phyloP scores from a whole-genome alignment of 1,284 basidiomycete genomes.

The Trichosporon faecale region DNA sequence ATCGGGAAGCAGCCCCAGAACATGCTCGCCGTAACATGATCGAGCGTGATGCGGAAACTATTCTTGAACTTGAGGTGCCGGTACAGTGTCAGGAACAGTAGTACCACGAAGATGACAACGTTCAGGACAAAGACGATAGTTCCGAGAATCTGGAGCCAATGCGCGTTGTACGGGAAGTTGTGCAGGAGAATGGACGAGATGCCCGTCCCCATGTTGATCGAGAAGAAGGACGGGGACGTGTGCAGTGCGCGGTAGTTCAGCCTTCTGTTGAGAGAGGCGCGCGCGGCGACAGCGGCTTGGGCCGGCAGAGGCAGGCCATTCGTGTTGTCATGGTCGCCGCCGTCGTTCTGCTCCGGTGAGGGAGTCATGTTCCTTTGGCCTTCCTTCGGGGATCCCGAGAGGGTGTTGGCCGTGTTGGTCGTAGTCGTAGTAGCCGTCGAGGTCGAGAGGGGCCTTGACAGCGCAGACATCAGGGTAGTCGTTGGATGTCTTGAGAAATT shows the following conservation, averaged over 20 bases:
- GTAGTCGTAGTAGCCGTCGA: background rate
- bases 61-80: conserved; percentile 62
- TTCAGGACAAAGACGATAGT: conserved; percentile 65
- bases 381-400: background rate
- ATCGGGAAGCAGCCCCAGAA: conserved; percentile 69
- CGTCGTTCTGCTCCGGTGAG: background rate
- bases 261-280: background rate
- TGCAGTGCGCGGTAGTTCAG: conserved; percentile 26
- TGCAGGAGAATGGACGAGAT: conserved; percentile 54
- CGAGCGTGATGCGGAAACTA: conserved; percentile 60
- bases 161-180: conserved; percentile 53
- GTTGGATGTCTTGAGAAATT: background rate
- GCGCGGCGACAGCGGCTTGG: background rate
- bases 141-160: conserved; percentile 49
- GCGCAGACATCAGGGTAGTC: background rate
- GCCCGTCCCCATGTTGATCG: conserved; percentile 55
- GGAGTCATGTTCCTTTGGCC: background rate
- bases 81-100: conserved; percentile 55
- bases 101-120: conserved; percentile 61
- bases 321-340: no score
- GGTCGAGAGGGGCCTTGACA: background rate
- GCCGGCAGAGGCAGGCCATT: background rate
- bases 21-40: conserved; percentile 64
- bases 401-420: background rate
- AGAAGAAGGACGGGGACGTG: conserved; percentile 35